Conservation (phyloP, 2,329 filamentous ascomycete genomes). For the Scytalidium sp. region DNA sequence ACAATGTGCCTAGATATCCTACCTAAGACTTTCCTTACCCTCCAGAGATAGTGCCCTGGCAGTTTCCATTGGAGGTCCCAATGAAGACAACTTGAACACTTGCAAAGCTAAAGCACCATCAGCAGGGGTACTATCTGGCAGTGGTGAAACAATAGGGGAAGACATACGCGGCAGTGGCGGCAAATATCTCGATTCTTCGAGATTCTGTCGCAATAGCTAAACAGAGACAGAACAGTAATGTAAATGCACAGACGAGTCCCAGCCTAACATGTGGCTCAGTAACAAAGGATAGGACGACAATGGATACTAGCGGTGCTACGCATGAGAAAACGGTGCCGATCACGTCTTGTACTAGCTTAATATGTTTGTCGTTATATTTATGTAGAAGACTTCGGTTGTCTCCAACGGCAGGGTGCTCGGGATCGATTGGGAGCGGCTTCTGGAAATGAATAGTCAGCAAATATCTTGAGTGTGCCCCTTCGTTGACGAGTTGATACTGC, state of each 20-base stretch:
- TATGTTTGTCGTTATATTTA: constrained; percentile 5
- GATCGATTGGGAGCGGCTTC: constrained; percentile 7
- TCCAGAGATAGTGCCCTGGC: too few relatives aligned
- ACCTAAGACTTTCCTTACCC: too few relatives aligned
- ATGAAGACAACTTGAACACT: constrained; percentile 13
- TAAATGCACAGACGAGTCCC: constrained; percentile 10
- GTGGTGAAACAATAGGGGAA: not conserved
- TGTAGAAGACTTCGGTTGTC: constrained; percentile 9
- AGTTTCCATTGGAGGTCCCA: constrained; percentile 7
- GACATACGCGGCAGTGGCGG: constrained; percentile 9
- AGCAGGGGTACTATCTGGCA: not conserved
- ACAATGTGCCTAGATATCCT: too few relatives aligned
- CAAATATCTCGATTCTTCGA: constrained; percentile 10
- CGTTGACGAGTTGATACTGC: too few relatives aligned
- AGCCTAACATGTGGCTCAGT: constrained; percentile 4
- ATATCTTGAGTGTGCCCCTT: too few relatives aligned
- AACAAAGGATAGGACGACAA: constrained; percentile 10
- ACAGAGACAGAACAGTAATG: constrained; percentile 8
- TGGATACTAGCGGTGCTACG: constrained; percentile 11
- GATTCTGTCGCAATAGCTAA: constrained; percentile 11
- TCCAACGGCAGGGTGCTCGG: constrained; percentile 4
- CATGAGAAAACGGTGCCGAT: constrained; percentile 13
- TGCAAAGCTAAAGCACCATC: constrained; percentile 6
- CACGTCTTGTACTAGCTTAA: constrained; percentile 6
- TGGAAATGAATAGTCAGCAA: too few relatives aligned